Conservation (phyloP, 768 basidiomycete genomes). For the Boletus sp. region DNA sequence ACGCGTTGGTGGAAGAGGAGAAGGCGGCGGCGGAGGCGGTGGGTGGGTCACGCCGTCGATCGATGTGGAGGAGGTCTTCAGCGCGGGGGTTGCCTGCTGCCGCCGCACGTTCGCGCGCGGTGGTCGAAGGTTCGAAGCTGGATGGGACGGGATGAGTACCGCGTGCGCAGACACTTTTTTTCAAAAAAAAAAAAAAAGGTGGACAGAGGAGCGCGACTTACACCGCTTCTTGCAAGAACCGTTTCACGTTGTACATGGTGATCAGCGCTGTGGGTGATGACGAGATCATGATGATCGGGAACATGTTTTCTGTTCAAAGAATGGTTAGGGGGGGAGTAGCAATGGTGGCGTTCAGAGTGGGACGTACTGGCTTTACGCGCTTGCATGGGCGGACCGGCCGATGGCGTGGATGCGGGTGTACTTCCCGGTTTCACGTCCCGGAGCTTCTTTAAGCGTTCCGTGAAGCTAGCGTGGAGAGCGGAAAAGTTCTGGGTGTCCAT, state of each 20-base stretch:
- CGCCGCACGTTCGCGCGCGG: slow-evolving; percentile 64
- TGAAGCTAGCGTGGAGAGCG: slow-evolving; percentile 58
- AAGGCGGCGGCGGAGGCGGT: slow-evolving; percentile 24
- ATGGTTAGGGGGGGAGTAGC: background rate
- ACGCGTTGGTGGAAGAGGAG: slow-evolving; percentile 7
- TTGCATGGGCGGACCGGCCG: slow-evolving; percentile 39
- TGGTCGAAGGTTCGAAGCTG: slow-evolving; percentile 73
- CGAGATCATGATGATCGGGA: slow-evolving; percentile 97
- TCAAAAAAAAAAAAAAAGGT: too few relatives aligned
- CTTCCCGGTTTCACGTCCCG: slow-evolving; percentile 63
- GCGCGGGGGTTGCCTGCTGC: slow-evolving; percentile 69
- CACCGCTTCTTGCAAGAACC: slow-evolving; percentile 87
- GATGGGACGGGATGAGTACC: background rate
- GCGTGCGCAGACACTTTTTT: background rate
- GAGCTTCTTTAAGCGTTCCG: slow-evolving; percentile 76
- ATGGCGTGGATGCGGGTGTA: slow-evolving; percentile 34
- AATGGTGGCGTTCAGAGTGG: background rate
- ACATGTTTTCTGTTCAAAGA: slow-evolving; percentile 53
- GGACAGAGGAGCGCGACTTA: slow-evolving; percentile 38
- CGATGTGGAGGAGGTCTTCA: slow-evolving; percentile 86
- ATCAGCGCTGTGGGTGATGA: slow-evolving; percentile 90
- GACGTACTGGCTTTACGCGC: slow-evolving; percentile 69
- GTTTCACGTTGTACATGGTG: slow-evolving; percentile 97
- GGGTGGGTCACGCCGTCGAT: slow-evolving; percentile 66
- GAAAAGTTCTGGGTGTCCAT: slow-evolving; percentile 70